Conservation (phyloP, 768 basidiomycete species). For the Macrocybe gigantea region DNA sequence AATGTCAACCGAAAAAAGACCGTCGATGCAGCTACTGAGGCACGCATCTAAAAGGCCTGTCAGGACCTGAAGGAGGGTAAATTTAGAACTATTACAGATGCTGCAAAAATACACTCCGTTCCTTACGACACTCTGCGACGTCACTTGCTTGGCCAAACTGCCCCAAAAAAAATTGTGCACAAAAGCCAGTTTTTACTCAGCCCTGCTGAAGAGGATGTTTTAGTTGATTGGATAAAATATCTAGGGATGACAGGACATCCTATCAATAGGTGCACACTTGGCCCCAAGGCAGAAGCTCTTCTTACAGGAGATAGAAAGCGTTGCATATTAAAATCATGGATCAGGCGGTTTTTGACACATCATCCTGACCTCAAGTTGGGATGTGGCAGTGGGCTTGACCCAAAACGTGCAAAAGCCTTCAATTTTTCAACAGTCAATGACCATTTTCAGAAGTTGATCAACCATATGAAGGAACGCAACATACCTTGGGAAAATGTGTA, state of each 20-base stretch:
- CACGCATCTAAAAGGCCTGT: too few species aligned
- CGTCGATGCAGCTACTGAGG: too few species aligned
- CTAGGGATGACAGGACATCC: slow-evolving; percentile 14
- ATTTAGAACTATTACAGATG: too few species aligned
- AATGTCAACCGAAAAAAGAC: too few species aligned
- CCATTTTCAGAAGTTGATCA: slow-evolving; percentile 15
- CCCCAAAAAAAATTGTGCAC: slow-evolving; percentile 5
- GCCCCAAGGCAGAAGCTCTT: slow-evolving; percentile 6
- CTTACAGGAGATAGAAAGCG: slow-evolving; percentile 8
- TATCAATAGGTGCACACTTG: slow-evolving; percentile 8
- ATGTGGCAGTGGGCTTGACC: slow-evolving; percentile 16
- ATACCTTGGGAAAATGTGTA: slow-evolving; percentile 17
- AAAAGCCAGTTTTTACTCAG: slow-evolving; percentile 11
- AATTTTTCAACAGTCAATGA: slow-evolving; percentile 13
- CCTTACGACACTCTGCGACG: too few species aligned
- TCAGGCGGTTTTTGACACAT: slow-evolving; percentile 6
- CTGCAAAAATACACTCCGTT: too few species aligned
- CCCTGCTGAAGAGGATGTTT: slow-evolving; percentile 14
- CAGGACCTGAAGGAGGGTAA: too few species aligned
- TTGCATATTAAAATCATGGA: slow-evolving; percentile 8
- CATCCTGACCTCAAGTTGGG: slow-evolving; percentile 18
- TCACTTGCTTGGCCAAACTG: too few species aligned
- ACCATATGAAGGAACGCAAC: slow-evolving; percentile 11
- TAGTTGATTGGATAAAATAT: slow-evolving; percentile 17
- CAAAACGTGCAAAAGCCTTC: slow-evolving; percentile 13